Base-by-base conservation (phyloP, 2,329 filamentous ascomycete genomes). In the Colletotrichum eleusines region DNA sequence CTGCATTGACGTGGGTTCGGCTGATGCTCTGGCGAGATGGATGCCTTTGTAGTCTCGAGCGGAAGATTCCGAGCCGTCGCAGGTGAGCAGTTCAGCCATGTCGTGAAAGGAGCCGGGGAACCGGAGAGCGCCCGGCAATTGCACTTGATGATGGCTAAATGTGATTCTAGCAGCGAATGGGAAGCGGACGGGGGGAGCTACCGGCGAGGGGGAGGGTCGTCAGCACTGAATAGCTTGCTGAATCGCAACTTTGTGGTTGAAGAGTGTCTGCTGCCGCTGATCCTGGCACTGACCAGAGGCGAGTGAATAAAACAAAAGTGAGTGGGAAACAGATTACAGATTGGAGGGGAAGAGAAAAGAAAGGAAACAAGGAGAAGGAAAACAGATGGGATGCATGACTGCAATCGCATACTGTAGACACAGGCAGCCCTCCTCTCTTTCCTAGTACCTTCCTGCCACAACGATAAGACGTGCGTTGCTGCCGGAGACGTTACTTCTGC, bases 121-220 rank as follows among this genome's bases (percentile, higher is more conserved):
- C 57, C 64, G 64, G 58, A 53, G 68, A 46, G 35, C 26, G 58
- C 58, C 53, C 58, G 68, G 53, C 53, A 68, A 50, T 57, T 57
- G 57, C 44, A 16, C 26, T 62, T 11, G 33, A 33, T 50, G n/a
- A 38, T 31, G 42, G 33, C 18, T 3, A 23, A 2, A 44, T 35
- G 14, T 16, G 35, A 40, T 35, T 65, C 40, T 42, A 50, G 50
- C 42, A 33, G 59, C 58, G 44, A 35, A 18, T 35, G 54, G 44
- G 20, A 20, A 44, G 44, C 18, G 46, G n/a, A 50, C 58, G 7
- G 42, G 16, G 31, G 48, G 31, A n/a, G 42, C 23, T 31, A 40
- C 12, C 6, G 11, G 57, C 5, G 31, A 50, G n/a, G 42, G 18
- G n/a, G 60, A 20, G 16, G 31, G 58, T 40, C 12, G 64, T 67